Evolutionary conservation across 179 eudicot species (phyloP), one percentile per base, ranked within the genome.

Genomic region (Gypsophila paniculata): DNA sequence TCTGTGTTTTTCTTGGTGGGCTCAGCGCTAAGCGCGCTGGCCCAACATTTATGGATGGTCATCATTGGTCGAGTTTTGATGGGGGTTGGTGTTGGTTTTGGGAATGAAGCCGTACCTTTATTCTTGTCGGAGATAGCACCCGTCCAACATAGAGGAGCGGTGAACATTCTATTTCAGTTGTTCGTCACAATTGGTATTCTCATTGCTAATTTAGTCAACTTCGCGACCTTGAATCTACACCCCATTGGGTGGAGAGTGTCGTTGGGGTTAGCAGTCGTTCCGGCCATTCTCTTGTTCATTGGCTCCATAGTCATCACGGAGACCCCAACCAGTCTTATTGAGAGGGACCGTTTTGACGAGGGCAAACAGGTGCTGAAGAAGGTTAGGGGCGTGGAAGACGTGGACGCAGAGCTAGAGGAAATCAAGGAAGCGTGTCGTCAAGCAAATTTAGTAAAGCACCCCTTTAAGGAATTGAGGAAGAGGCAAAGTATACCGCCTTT

Each of bases 101-200:
- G 89, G 25, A 87, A 87, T 14, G 87, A 87, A 83, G 83, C 92
- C 0, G 92, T 90, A 3, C 96, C 96, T 1, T 57, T 89, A 32
- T 89, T 89, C 81, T 63, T 89, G 54, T 81, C 96, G 1, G 92
- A 90, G 72, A 77, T 88, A 5, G 92, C 92, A 1, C 96, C 96
- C 0, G 78, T 81, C 61, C 81, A 86, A 59, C 72, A 83, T 22
- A 77, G 96, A 72, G 96, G 96, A 18, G 90, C 85, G 0, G 82
- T 89, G 0, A 89, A 89, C 82, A 84, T 89, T 39, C 76, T 85
- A 21, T 89, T 89, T 85, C 96, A 88, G 73, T 81, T 90, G 49
- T 72, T 86, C 0, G 78, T 90, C 14, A 90, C 92, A 11, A 59
- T 88, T 0, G 96, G 96, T 2, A 86, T 78, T 26, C 78, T 78